Percentiles rank a stretch among this genome's conserved stretches.
phyloP scores from a whole-genome alignment of 257 asterid species.

The Hygrophila difformis region DNA sequence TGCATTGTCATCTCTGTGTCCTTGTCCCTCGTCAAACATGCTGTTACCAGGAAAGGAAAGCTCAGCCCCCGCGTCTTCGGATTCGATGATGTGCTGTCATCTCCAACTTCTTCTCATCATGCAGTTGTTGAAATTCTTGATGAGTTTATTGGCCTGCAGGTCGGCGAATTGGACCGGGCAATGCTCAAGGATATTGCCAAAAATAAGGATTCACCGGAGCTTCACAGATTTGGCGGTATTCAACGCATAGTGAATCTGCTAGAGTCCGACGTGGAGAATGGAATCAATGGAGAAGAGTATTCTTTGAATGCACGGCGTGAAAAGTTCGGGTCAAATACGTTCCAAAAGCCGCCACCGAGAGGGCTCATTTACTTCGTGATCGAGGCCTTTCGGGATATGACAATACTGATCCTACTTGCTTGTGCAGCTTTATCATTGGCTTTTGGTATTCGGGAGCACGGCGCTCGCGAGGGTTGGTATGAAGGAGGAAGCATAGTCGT shows the following conservation, averaged over 20 bases:
- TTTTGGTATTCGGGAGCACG: slow-evolving; percentile 20
- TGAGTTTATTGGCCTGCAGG: neutral
- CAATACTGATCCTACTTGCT: slow-evolving; percentile 16
- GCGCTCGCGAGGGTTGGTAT: slow-evolving; percentile 20
- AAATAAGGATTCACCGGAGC: slow-evolving; percentile 7
- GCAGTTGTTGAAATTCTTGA: neutral
- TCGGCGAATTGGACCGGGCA: slow-evolving; percentile 4
- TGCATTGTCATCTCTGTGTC: neutral
- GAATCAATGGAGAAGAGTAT: slow-evolving; percentile 22
- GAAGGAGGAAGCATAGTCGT: slow-evolving; percentile 22
- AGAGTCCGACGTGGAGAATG: slow-evolving; percentile 8
- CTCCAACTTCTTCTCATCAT: neutral
- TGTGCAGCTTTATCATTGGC: slow-evolving; percentile 24
- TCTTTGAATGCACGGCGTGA: slow-evolving; percentile 19
- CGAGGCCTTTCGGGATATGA: slow-evolving; percentile 18
- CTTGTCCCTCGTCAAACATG: neutral
- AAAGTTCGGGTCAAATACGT: slow-evolving; percentile 32
- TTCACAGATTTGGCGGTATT: slow-evolving; percentile 20
- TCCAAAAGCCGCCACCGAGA: slow-evolving; percentile 14
- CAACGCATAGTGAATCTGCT: slow-evolving; percentile 23
- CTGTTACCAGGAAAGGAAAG: too few species aligned
- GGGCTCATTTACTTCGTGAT: slow-evolving; percentile 13
- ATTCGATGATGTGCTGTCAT: neutral
- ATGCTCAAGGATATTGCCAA: slow-evolving; percentile 16
- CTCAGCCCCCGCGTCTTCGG: too few species aligned